A percentile compares a stretch with the other conserved stretches of the same genome.
phyloP scores from a whole-genome alignment of 116 monocot genomes.

The Dioscorea cayenensis region DNA sequence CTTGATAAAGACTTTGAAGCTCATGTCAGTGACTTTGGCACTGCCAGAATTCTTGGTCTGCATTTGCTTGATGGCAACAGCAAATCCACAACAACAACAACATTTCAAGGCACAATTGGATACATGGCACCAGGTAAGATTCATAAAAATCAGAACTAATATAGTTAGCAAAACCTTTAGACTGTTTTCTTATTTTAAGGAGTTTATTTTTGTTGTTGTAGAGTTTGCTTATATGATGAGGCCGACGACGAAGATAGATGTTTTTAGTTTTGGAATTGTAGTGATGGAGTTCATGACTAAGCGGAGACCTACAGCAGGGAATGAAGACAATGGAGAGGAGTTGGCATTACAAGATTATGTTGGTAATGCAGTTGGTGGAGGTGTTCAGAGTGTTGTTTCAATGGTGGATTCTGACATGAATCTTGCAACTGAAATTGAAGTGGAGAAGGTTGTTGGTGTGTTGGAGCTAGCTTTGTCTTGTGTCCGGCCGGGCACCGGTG shows the following conservation, averaged over 20 bases:
- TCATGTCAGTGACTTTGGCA: constrained; percentile 76
- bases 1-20: constrained; percentile 73
- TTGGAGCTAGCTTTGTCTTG: constrained; percentile 64
- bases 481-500: constrained; percentile 30
- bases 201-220: constrained; percentile 7
- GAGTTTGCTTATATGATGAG: constrained; percentile 87
- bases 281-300: constrained; percentile 77
- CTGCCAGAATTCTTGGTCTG: constrained; percentile 66
- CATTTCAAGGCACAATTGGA: constrained; percentile 88
- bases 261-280: constrained; percentile 84
- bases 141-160: neutral
- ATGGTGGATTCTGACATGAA: constrained; percentile 45
- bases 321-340: constrained; percentile 24
- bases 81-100: constrained; percentile 34
- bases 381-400: constrained; percentile 22
- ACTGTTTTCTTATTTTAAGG: neutral
- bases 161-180: too few species aligned
- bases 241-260: constrained; percentile 70
- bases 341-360: constrained; percentile 52
- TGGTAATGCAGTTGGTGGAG: constrained; percentile 39
- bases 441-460: constrained; percentile 29
- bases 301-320: constrained; percentile 58
- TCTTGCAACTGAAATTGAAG: constrained; percentile 23
- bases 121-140: constrained; percentile 85
- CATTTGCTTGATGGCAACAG: constrained; percentile 26